A percentile compares a stretch with the other conserved stretches of the same genome.
These are phyloP conservation scores for Tricholoma flavovirens DNA, from an alignment of 768 basidiomycete genomes.

Conservation along the genomic window DNA sequence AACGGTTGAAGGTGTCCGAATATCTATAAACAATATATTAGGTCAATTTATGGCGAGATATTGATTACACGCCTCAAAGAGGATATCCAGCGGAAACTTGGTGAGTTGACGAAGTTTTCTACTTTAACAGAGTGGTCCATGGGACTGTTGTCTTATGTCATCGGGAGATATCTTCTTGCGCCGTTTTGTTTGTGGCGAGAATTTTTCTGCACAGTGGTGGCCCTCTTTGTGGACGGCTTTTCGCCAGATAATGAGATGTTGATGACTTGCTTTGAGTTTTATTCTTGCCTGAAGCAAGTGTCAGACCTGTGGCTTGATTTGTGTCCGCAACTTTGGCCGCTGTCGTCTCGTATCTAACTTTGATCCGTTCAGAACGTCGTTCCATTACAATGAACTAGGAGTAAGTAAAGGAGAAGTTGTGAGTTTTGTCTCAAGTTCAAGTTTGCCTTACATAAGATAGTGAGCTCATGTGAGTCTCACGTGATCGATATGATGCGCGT, in stretches of 20 bases:
- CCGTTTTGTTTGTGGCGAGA: background rate
- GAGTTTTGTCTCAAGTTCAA: no score
- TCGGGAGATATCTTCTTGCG: no score
- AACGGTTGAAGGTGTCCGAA: background rate
- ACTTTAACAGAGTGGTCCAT: no score
- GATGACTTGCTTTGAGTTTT: background rate
- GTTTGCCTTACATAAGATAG: no score
- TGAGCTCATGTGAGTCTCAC: no score
- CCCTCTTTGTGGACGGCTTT: background rate
- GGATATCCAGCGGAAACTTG: background rate
- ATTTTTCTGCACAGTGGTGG: background rate
- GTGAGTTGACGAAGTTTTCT: background rate
- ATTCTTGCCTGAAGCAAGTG: no score
- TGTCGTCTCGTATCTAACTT: background rate
- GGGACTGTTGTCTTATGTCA: no score
- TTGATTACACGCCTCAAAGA: background rate
- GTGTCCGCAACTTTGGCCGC: background rate
- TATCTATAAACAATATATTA: background rate
- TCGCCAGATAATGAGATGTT: background rate
- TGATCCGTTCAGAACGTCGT: background rate
- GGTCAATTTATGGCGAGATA: background rate
- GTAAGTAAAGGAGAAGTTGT: background rate
- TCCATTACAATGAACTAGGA: background rate
- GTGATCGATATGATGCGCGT: slow-evolving; percentile 12
- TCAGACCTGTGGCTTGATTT: background rate